Evolutionary conservation across 2,329 filamentous ascomycete species (phyloP), one percentile per base, ranked within the genome.

Genomic region (Fusarium ramigenum): DNA sequence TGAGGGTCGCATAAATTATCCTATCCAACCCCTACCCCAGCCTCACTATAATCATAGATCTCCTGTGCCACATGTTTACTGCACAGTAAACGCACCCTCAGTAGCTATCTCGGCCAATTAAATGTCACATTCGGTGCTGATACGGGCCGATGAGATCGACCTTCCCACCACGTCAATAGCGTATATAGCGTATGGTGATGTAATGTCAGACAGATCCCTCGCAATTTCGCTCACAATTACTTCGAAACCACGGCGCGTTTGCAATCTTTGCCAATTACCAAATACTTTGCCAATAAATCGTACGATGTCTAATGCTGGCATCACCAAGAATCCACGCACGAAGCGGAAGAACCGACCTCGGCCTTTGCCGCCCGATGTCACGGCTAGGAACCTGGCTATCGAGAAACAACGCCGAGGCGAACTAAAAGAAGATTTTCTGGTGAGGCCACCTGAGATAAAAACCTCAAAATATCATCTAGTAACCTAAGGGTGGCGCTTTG

Each of bases 401-500:
- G 66, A 69, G 64, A 69, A 69, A 23, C 57, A 69, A n/a, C 66
- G 66, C 4, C 66, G 66, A 0, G 64, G 58, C 7, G 66, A 54
- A 18, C 25, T 69, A 19, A 69, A 69, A 19, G 64, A 69, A 25
- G 67, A 69, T 34, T 69, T 69, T 19, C 16, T 50, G 30, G 47
- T 50, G 25, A 28, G 32, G 12, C 32, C 1, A 18, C 8, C 28
- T 18, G 30, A 14, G 11, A n/a, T 18, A 11, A 11, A 9, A 12
- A 32, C 9, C 16, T 50, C 30, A 50, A 34, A 11, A 32, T 32
- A 14, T 14, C 30, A 34, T 18, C 5, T 2, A 14, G 47, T 50
- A 50, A 34, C 21, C 18, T 12, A 16, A 16, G 25, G 10, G 14
- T 42, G 23, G 50, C 14, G 10, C 12, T 32, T 28, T 12, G 12